These are phyloP conservation scores for Solanum phureja DNA, from an alignment of 257 asterid genomes.

Conservation along the genomic window DNA sequence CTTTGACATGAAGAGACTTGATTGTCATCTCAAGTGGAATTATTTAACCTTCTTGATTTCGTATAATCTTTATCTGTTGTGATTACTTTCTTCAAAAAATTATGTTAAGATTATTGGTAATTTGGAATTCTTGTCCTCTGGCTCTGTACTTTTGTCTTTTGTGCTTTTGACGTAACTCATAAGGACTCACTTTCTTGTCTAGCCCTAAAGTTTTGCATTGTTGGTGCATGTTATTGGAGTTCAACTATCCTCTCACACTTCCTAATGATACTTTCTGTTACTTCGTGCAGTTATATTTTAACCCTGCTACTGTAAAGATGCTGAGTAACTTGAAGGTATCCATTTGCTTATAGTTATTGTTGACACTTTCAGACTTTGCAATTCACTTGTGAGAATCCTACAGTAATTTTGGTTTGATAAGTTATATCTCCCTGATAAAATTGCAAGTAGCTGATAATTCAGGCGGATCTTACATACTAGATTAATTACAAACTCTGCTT, in stretches of 20 bases:
- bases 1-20: background rate
- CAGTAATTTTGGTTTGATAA: background rate
- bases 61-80: background rate
- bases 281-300: conserved; percentile 75
- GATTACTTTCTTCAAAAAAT: background rate
- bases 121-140: background rate
- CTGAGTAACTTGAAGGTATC: conserved; percentile 96
- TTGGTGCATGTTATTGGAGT: background rate
- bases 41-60: background rate
- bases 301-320: conserved; percentile 99
- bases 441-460: background rate
- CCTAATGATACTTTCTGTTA: background rate
- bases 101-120: background rate
- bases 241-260: background rate
- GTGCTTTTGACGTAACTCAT: background rate
- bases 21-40: background rate
- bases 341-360: background rate
- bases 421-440: background rate
- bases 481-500: background rate
- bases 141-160: background rate
- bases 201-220: background rate
- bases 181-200: background rate
- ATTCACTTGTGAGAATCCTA: background rate
- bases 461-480: background rate
- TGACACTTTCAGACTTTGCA: background rate